Percentiles rank a stretch among this genome's conserved stretches.
Conservation (phyloP, 192 early-diverging fungal genomes). For the Linnemannia schmuckeri region DNA sequence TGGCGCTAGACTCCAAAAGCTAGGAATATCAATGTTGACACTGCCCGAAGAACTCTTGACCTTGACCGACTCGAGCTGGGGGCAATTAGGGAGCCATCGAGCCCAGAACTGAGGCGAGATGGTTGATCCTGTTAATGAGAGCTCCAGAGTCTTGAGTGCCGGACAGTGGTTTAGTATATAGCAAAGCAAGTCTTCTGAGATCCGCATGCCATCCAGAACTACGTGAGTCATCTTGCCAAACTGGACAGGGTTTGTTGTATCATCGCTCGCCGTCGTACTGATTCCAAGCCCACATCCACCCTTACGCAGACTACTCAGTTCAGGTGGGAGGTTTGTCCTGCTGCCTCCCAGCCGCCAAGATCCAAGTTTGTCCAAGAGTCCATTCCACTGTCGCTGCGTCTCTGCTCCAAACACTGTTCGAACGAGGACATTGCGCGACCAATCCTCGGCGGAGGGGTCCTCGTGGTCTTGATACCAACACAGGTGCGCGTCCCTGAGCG, state of each 20-base stretch:
- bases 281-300: not conserved
- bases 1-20: slow-evolving; percentile 23
- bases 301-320: not conserved
- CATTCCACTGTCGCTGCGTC: slow-evolving; percentile 14
- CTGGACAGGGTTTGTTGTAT: not conserved
- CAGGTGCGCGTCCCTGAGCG: not conserved
- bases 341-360: not conserved
- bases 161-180: slow-evolving; percentile 21
- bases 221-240: slow-evolving; percentile 19
- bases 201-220: slow-evolving; percentile 1
- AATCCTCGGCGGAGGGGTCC: not conserved
- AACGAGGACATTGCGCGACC: not conserved
- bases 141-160: slow-evolving; percentile 2
- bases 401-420: not conserved
- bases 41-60: slow-evolving; percentile 4
- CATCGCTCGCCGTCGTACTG: not conserved
- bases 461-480: not conserved
- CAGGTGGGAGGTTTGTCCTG: not conserved
- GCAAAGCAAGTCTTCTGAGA: slow-evolving; percentile 15
- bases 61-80: slow-evolving; percentile 5
- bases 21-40: slow-evolving; percentile 8
- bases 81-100: slow-evolving; percentile 5
- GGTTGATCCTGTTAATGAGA: not conserved
- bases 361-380: not conserved
- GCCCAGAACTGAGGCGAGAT: not conserved